Percentiles rank a stretch among this genome's conserved stretches.
Evolutionary conservation across 441 rosid species (phyloP).

Genomic region (Biscutella laevigata): DNA sequence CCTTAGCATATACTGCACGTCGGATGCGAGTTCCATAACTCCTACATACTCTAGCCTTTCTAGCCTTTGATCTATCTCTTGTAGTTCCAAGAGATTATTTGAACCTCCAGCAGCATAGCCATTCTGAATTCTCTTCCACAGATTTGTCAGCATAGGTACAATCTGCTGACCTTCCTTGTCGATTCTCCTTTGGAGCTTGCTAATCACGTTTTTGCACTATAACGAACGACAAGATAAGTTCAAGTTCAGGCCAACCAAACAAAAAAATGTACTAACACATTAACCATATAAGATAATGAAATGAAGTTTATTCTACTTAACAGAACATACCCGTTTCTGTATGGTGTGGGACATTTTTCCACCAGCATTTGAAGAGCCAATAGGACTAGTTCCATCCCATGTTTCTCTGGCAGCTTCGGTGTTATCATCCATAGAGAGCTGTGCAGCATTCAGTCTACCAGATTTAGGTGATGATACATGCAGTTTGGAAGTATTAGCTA

Average conservation of each 20-base stretch:
- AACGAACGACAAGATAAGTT: not conserved
- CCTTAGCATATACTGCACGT: conserved; percentile 80
- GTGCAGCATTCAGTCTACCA: conserved; percentile 47
- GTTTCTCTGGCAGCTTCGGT: conserved; percentile 52
- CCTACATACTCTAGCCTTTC: conserved; percentile 76
- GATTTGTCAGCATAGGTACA: conserved; percentile 78
- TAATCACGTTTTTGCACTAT: conserved; percentile 86
- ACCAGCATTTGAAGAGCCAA: conserved; percentile 47
- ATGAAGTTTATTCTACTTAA: not conserved
- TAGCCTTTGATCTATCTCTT: conserved; percentile 77
- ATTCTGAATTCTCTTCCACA: conserved; percentile 84
- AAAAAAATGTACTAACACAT: conserved; percentile 1
- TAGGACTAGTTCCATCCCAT: conserved; percentile 58
- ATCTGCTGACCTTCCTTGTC: conserved; percentile 94
- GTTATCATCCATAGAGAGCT: conserved; percentile 47
- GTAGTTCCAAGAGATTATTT: conserved; percentile 67
- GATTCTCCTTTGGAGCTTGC: conserved; percentile 87
- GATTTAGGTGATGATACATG: conserved; percentile 56
- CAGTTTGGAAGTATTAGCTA: conserved; percentile 58
- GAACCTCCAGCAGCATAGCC: conserved; percentile 55
- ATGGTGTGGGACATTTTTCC: conserved; percentile 67
- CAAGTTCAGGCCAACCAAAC: conserved; percentile 4
- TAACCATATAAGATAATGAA: not conserved
- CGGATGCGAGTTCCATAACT: conserved; percentile 82
- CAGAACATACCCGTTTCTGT: conserved; percentile 74